Conservation (phyloP, 176 grass and related monocot species). For the Guadua angustifolia region DNA sequence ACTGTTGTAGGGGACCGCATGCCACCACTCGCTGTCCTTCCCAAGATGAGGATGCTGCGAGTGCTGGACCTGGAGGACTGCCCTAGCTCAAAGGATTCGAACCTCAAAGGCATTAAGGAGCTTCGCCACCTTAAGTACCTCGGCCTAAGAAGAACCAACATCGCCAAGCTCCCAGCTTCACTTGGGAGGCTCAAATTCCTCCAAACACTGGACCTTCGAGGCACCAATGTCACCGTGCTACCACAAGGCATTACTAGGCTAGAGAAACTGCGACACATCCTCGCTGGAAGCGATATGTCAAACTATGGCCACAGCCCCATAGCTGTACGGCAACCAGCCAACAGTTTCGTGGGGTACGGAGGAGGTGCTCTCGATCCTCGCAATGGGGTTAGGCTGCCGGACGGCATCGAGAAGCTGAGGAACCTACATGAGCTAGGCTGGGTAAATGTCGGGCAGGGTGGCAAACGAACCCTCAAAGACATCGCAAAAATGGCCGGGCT, state of each 20-base stretch:
- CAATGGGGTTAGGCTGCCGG: conserved; percentile 13
- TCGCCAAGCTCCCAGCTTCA: conserved; percentile 29
- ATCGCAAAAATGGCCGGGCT: background rate
- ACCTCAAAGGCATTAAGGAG: background rate
- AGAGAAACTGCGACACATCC: conserved; percentile 13
- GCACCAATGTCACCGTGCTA: background rate
- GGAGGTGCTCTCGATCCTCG: background rate
- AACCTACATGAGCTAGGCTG: background rate
- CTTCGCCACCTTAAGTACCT: too few relatives aligned
- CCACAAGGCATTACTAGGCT: background rate
- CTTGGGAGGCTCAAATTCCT: conserved; percentile 32
- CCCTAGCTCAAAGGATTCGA: background rate
- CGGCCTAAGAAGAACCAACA: too few relatives aligned
- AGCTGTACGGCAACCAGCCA: background rate
- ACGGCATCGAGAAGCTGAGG: background rate
- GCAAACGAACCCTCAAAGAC: background rate
- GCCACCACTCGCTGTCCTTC: background rate
- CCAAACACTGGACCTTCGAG: conserved; percentile 38
- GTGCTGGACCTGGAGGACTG: conserved; percentile 42
- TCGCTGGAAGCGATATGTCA: too few relatives aligned
- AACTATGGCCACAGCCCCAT: too few relatives aligned
- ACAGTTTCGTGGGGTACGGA: background rate
- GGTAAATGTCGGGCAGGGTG: background rate
- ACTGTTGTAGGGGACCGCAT: background rate
- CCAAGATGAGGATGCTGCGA: conserved; percentile 34